Base-by-base conservation (phyloP, 345 rosid species). In the Citrus mangshanensis region DNA sequence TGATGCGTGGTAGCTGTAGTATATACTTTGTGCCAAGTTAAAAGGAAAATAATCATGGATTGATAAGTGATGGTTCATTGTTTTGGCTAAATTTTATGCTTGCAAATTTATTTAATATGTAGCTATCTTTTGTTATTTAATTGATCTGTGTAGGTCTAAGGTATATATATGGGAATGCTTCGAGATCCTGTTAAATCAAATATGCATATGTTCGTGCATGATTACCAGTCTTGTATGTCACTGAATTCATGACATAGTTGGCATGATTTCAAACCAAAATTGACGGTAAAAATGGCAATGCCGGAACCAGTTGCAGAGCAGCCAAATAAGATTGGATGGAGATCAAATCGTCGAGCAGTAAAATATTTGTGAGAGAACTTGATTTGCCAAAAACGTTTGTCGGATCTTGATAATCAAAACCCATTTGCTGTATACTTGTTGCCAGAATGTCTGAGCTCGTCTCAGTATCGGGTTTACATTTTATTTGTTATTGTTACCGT, bases 1-100 rank as follows among this genome's bases (percentile, higher is more conserved):
- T 46, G 51, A 67, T 35, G 22, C 63, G 40, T 34, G 49, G 46
- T 62, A 46, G 55, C 62, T 78, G 78, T 74, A 64, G 70, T 27
- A 61, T 55, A 40, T 19, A 46, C 22, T 63, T 78, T 76, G 78
- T 80, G 73, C 24, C 24, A 56, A 79, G 71, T 58, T 34, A 59
- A 35, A 58, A 18, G 13, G 2, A 16, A 27, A 34, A 40, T 16
- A 2, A 28, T 8, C 58, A 37, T 73, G 79, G 32, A 35, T 21
- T 68, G 40, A 13, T 9, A 67, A 74, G 28, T 61, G 25, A 12
- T 34, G 27, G 27, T 60, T 38, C 42, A 7, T 0, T 34, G 25
- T 8, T 59, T 38, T 14, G 55, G 28, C 42, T 34, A 16, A 62
- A 9, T 19, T 55, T 46, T 62, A 13, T 28, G 38, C 18, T 63